Evolutionary conservation across 306 rosid genomes (phyloP).

Genomic region (Cicer cuneatum): DNA sequence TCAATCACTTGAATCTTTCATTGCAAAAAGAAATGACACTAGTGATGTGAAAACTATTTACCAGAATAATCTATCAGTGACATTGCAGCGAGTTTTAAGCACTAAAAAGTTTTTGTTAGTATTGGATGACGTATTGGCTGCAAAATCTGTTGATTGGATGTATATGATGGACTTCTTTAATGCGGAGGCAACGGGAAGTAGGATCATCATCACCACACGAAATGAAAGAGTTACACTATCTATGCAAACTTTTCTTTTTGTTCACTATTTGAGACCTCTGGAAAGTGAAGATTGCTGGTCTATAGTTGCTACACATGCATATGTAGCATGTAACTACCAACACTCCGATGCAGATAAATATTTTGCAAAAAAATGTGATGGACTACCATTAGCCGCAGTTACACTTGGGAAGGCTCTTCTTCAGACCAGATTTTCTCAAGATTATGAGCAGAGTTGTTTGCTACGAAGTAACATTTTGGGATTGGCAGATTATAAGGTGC

Average conservation of each 20-base stretch:
- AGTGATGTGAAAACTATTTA: neutral
- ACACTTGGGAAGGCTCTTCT: constrained; percentile 45
- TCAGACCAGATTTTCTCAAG: constrained; percentile 32
- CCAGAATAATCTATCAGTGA: neutral
- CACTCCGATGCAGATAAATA: too few species aligned
- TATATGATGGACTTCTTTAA: constrained; percentile 11
- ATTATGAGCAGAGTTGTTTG: neutral
- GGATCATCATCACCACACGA: constrained; percentile 1
- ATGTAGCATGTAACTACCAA: neutral
- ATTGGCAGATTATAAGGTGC: neutral
- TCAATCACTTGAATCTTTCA: too few species aligned
- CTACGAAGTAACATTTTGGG: neutral
- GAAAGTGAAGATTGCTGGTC: constrained; percentile 46
- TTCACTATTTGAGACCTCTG: constrained; percentile 38
- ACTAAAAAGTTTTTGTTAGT: constrained; percentile 48
- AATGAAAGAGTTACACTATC: constrained; percentile 41
- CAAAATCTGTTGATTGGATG: constrained; percentile 47
- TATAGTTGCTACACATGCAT: constrained; percentile 46
- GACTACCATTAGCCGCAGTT: constrained; percentile 56
- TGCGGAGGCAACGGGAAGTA: neutral
- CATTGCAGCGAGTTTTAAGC: constrained; percentile 20
- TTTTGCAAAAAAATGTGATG: constrained; percentile 46
- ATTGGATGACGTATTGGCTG: constrained; percentile 52
- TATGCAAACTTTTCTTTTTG: constrained; percentile 41
- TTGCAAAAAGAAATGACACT: too few species aligned